These are phyloP conservation scores for Dentipellis sp. DNA, from an alignment of 768 basidiomycete genomes.

Conservation along the genomic window DNA sequence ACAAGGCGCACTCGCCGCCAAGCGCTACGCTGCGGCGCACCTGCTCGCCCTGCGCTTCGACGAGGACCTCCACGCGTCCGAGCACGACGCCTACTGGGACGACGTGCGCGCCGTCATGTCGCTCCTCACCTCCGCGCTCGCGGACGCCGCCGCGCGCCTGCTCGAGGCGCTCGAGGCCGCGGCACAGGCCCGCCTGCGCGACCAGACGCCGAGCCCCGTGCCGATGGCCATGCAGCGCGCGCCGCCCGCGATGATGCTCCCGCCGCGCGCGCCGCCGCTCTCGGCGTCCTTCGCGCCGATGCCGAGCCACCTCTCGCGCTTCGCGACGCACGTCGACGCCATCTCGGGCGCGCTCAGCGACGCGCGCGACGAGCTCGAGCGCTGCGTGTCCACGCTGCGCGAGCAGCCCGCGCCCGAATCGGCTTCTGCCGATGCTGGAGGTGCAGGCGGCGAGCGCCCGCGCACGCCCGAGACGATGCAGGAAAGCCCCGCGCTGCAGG, in stretches of 20 bases:
- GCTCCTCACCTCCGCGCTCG: constrained; percentile 56
- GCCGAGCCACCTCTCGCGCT: constrained; percentile 58
- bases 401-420: constrained; percentile 15
- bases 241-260: constrained; percentile 1
- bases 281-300: constrained; percentile 60
- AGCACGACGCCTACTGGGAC: constrained; percentile 79
- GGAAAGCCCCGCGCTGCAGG: constrained; percentile 40
- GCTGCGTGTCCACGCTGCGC: constrained; percentile 51
- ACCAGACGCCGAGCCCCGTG: constrained; percentile 36
- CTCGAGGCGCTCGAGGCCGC: constrained; percentile 52
- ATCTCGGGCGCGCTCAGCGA: constrained; percentile 62
- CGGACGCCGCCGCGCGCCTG: constrained; percentile 55
- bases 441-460: constrained; percentile 23
- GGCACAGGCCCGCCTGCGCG: constrained; percentile 42
- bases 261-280: constrained; percentile 11
- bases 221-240: constrained; percentile 3
- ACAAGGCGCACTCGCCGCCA: constrained; percentile 59
- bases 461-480: constrained; percentile 5
- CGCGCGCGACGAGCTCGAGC: constrained; percentile 56
- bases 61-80: constrained; percentile 6
- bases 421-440: neutral
- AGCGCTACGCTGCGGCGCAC: constrained; percentile 72
- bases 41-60: constrained; percentile 70
- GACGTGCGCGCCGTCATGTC: constrained; percentile 70
- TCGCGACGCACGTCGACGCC: constrained; percentile 65